Evolutionary conservation across 2,329 filamentous ascomycete genomes (phyloP), one percentile per base, ranked within the genome.

Genomic region (Cephalotrichum gorgonifer): DNA sequence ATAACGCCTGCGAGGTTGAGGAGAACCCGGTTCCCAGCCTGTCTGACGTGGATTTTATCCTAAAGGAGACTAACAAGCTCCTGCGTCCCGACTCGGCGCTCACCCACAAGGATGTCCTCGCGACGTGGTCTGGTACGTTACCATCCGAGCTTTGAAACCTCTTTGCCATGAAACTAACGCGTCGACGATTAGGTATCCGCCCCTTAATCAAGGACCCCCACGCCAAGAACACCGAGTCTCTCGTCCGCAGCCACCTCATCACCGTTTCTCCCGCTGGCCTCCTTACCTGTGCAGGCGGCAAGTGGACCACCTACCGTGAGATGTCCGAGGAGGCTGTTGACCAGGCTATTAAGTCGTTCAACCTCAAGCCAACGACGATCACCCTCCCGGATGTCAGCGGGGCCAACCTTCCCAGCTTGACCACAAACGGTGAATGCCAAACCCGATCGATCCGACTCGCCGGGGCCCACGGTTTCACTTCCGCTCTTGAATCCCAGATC

Each of bases 291-390:
- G 85, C 86, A 30, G 86, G 86, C 57, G 86, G 86, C 53, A 93
- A 91, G 68, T 91, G 86, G 86, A 93, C 86, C 6, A 93, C 86
- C 11, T 93, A 91, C 68, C 84, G 86, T 49, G 85, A 90, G 62
- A 93, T 93, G 87, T 84, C 87, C 47, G 85, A 93, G 64, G 86
- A 91, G 58, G 85, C 85, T 44, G 86, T 93, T 53, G 86, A 91
- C 60, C 82, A 88, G 59, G 86, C 86, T 26, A 75, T 90, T 65
- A 70, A 74, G 53, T 71, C 76, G 46, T 89, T 88, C 62, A 62
- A 70, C 35, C 73, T 90, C 26, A 64, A 70, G 46, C 68, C 83
- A 5, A 64, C 65, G 8, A 64, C 74, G 23, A 60, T 83, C 14
- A 51, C 67, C 20, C 66, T 80, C 47, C 80, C 83, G 11, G 78